Percentiles rank a stretch among this genome's conserved stretches.
Evolutionary conservation across 495 filamentous ascomycete genomes (phyloP).

Genomic region (Podospora pseudopauciseta): DNA sequence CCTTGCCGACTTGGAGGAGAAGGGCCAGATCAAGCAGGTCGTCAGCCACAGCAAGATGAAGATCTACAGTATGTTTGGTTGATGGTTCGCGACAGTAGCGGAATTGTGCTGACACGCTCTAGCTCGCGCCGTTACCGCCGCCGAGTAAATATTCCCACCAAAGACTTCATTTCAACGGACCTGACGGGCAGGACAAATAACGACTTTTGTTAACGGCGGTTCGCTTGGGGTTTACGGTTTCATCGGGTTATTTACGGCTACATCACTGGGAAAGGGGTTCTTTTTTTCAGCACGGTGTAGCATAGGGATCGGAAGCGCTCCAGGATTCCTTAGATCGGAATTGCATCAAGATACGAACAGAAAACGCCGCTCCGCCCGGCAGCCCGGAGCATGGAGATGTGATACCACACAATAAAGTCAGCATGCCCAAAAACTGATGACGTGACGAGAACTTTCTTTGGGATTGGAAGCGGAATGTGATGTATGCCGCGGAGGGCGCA

Average conservation of each 20-base stretch:
- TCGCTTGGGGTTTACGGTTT: conserved; percentile 32
- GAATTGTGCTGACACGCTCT: conserved; percentile 37
- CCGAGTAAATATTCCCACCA: conserved; percentile 48
- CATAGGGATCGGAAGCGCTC: conserved; percentile 41
- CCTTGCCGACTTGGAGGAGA: conserved; percentile 92
- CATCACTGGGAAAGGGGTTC: conserved; percentile 32
- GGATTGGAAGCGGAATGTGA: neutral
- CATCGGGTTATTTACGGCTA: conserved; percentile 31
- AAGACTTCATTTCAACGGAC: conserved; percentile 31
- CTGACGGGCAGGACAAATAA: conserved; percentile 26
- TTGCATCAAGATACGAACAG: conserved; percentile 33
- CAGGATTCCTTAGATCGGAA: conserved; percentile 37
- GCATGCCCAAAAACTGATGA: neutral
- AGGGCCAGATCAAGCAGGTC: conserved; percentile 97
- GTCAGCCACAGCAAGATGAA: conserved; percentile 93
- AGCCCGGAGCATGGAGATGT: conserved; percentile 19
- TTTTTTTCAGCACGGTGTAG: conserved; percentile 35
- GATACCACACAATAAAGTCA: conserved; percentile 15
- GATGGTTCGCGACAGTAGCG: neutral
- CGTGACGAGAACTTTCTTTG: neutral
- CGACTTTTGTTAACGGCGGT: conserved; percentile 31
- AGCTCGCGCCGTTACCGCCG: conserved; percentile 59
- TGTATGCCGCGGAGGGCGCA: neutral
- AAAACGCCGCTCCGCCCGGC: conserved; percentile 16
- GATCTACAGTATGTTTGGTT: conserved; percentile 84